Percentiles rank a stretch among this genome's conserved stretches.
Evolutionary conservation across 495 filamentous ascomycete species (phyloP).

Genomic region (Hypoxylon fuscum): DNA sequence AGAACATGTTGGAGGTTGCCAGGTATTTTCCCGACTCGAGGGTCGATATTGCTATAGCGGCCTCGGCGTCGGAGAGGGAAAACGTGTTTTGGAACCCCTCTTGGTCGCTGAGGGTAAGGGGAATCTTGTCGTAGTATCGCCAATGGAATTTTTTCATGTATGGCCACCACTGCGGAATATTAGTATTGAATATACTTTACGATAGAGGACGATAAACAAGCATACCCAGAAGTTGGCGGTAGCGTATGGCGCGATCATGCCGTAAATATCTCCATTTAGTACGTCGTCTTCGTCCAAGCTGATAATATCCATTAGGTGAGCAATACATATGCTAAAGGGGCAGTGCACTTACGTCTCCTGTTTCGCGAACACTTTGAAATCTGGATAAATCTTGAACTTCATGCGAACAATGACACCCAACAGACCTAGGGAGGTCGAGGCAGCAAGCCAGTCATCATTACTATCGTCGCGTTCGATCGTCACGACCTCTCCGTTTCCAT

Average conservation of each 20-base stretch:
- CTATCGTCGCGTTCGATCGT: conserved; percentile 50
- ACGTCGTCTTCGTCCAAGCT: conserved; percentile 57
- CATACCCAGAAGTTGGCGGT: conserved; percentile 60
- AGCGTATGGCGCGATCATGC: conserved; percentile 58
- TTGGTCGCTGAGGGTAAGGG: conserved; percentile 49
- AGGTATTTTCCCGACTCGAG: conserved; percentile 59
- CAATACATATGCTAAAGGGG: neutral
- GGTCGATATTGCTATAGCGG: conserved; percentile 48
- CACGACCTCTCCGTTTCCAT: conserved; percentile 53
- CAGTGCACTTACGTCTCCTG: conserved; percentile 52
- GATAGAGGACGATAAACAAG: neutral
- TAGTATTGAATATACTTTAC: neutral
- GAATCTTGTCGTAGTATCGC: conserved; percentile 58
- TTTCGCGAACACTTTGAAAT: conserved; percentile 59
- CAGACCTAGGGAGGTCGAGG: conserved; percentile 57
- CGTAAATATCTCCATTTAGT: conserved; percentile 58
- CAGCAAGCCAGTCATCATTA: conserved; percentile 59
- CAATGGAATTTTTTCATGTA: conserved; percentile 59
- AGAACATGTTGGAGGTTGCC: conserved; percentile 58
- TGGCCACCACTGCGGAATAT: conserved; percentile 57
- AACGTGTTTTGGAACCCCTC: conserved; percentile 62
- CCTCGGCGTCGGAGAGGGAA: conserved; percentile 56
- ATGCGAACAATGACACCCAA: conserved; percentile 57
- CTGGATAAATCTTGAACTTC: conserved; percentile 56
- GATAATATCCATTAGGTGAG: conserved; percentile 7